These are phyloP conservation scores for Iberis pinnata DNA, from an alignment of 345 rosid species.

Conservation along the genomic window DNA sequence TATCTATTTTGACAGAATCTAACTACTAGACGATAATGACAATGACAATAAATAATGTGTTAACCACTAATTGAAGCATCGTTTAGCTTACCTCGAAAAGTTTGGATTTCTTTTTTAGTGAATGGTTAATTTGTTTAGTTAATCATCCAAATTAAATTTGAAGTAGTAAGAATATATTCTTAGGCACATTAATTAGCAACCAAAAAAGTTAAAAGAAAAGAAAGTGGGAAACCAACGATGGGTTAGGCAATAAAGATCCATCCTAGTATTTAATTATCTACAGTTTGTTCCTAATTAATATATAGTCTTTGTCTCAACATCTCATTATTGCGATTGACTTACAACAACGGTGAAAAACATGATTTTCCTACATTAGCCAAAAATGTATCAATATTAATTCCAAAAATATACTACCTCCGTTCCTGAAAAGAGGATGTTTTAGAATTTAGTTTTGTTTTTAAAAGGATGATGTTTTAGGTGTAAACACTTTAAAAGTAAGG, in stretches of 20 bases:
- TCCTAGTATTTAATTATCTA: no score
- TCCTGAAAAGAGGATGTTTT: no score
- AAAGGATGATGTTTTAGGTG: no score
- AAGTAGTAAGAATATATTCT: conserved; percentile 27
- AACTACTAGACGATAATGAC: conserved; percentile 19
- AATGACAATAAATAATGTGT: conserved; percentile 19
- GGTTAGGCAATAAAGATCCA: conserved; percentile 16
- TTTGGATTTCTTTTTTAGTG: conserved; percentile 9
- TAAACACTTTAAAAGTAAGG: no score
- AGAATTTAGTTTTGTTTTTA: no score
- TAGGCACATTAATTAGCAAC: conserved; percentile 18
- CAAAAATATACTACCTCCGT: no score
- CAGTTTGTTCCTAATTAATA: no score
- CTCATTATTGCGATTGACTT: no score
- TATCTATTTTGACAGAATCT: conserved; percentile 6
- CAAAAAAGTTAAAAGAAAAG: conserved; percentile 17
- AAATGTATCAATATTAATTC: no score
- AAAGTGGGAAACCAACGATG: conserved; percentile 22
- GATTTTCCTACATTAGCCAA: no score
- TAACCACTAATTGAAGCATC: conserved; percentile 29
- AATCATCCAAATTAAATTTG: conserved; percentile 14
- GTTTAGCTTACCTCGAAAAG: conserved; percentile 20
- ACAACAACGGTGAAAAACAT: no score
- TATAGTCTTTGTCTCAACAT: no score
- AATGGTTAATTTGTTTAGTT: conserved; percentile 17